phyloP scores from a whole-genome alignment of 2,329 filamentous ascomycete genomes.

The Tolypocladium amazonense region DNA sequence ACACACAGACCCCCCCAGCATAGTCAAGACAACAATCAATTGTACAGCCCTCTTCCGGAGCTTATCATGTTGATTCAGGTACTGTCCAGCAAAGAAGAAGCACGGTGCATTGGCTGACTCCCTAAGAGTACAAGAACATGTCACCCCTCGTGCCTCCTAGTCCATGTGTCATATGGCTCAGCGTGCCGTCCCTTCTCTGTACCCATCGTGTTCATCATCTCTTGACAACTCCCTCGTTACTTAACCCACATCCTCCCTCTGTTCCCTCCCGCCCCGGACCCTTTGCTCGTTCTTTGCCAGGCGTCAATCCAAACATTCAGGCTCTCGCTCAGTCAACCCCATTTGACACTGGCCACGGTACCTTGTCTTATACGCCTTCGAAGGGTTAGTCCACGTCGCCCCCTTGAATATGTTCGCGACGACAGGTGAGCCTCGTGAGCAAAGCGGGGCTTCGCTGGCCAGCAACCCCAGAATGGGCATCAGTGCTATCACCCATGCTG shows the following conservation, averaged over 20 bases:
- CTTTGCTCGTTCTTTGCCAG: neutral
- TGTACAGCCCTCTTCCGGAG: constrained; percentile 14
- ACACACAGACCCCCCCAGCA: constrained; percentile 21
- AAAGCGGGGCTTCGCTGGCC: constrained; percentile 5
- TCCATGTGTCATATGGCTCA: constrained; percentile 11
- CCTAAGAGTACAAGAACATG: constrained; percentile 20
- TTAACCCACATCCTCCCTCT: constrained; percentile 12
- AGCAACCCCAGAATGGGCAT: constrained; percentile 10
- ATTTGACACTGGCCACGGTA: neutral
- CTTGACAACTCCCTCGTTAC: constrained; percentile 14
- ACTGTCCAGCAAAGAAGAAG: constrained; percentile 17
- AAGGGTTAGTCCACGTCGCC: neutral
- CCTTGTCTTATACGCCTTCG: constrained; percentile 6
- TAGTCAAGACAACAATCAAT: constrained; percentile 23
- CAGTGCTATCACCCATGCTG: constrained; percentile 8
- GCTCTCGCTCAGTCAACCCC: neutral
- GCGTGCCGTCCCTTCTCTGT: constrained; percentile 7
- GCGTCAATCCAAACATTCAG: neutral
- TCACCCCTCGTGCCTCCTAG: constrained; percentile 12
- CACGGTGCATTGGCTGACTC: constrained; percentile 14
- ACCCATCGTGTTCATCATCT: constrained; percentile 11
- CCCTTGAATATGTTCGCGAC: constrained; percentile 6
- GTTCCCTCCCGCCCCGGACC: constrained; percentile 2
- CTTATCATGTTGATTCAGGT: constrained; percentile 19
- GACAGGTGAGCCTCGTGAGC: constrained; percentile 6